Evolutionary conservation across 176 grass and related monocot genomes (phyloP).

Genomic region (Areca catechu): DNA sequence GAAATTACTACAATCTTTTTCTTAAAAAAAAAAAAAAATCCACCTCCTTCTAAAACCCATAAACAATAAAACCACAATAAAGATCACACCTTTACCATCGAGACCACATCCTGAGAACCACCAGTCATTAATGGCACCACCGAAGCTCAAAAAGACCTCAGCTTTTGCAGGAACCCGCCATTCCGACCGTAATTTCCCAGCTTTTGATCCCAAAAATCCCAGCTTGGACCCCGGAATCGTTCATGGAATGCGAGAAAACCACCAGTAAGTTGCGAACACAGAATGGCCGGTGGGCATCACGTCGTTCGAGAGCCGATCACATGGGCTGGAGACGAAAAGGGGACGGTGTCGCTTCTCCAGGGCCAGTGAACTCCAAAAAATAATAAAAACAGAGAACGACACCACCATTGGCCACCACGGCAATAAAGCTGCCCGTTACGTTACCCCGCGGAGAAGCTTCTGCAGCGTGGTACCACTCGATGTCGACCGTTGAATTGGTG

Average conservation of each 20-base stretch:
- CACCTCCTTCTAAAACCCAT: not conserved
- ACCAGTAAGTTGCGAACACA: not conserved
- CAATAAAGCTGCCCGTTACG: too few relatives aligned
- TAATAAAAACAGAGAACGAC: too few relatives aligned
- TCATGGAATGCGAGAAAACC: not conserved
- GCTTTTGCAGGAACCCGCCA: not conserved
- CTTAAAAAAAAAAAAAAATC: not conserved
- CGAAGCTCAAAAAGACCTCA: not conserved
- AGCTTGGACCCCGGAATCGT: not conserved
- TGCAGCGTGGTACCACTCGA: too few relatives aligned
- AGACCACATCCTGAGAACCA: not conserved
- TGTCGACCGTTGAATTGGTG: too few relatives aligned
- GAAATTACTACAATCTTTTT: too few relatives aligned
- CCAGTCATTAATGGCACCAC: not conserved
- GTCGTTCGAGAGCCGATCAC: conserved; percentile 3
- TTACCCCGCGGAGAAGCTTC: too few relatives aligned
- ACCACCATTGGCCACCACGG: too few relatives aligned
- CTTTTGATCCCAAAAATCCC: not conserved
- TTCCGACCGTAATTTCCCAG: not conserved
- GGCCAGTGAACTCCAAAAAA: too few relatives aligned
- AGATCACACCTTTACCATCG: not conserved
- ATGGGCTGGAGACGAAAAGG: not conserved
- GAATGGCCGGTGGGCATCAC: not conserved
- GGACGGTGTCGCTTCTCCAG: not conserved
- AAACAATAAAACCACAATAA: not conserved